Base-by-base conservation (phyloP, 2,329 filamentous ascomycete genomes). In the Ascochyta pisi region DNA sequence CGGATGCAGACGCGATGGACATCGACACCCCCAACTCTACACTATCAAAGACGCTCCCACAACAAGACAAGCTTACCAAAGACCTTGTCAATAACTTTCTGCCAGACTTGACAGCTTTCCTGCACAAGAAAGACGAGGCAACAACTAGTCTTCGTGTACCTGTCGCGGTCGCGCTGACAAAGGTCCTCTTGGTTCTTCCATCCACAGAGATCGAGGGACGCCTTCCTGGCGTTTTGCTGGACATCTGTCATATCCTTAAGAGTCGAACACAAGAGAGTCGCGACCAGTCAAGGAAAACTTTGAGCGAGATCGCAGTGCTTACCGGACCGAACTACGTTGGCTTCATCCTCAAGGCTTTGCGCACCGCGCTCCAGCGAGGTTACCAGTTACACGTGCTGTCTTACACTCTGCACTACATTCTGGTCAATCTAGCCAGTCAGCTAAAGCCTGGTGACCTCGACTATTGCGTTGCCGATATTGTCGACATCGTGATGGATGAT, bases 321-420 rank as follows among this genome's bases (percentile, higher is more conserved):
- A 83, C 97, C 35, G 95, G 95, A 0, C 86, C 94, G 0, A 82
- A 85, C 1, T 96, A 91, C 73, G 89, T 99, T 66, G 90, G 90
- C 2, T 98, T 98, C 73, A 88, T 99, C n/a, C 80, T 99, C 54
- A 96, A 93, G 70, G 93, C 98, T 72, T 81, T 99, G 23, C 85
- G 92, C 45, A 89, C 89, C 54, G 91, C 94, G 6, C 82, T 99
- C 12, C 88, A 88, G 42, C 86, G 88, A 67, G 95, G 95, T 4
- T 96, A 96, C 69, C 95, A 99, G 69, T 83, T 98, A 35, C 95
- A 99, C 73, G 92, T 99, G 9, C 81, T 99, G 23, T 97, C 94
- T 0, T 99, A 91, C 74, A 98, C 95, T 0, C 86, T 99, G 73
- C 95, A 99, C 77, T 91, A 92, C 0, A 91, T 99, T 46, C 80